phyloP scores from a whole-genome alignment of 140 eudicot genomes.

The Stevia rebaudiana region DNA sequence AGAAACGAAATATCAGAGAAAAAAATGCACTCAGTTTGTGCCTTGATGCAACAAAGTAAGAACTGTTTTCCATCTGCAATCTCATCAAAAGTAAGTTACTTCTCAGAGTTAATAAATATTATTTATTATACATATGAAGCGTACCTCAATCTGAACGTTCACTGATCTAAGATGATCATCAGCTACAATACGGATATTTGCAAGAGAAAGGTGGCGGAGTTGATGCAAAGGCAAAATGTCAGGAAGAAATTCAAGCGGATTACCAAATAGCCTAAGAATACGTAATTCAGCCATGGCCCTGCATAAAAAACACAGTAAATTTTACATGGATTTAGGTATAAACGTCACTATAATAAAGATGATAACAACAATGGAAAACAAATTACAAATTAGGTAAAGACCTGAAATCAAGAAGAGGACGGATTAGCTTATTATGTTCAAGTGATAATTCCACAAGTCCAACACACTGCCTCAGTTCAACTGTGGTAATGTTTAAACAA shows the following conservation, averaged over 20 bases:
- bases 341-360: not conserved
- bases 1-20: constrained; percentile 93
- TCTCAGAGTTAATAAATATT: constrained; percentile 5
- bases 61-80: constrained; percentile 86
- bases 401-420: constrained; percentile 99
- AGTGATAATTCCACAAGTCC: constrained; percentile 90
- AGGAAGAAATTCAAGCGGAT: constrained; percentile 98
- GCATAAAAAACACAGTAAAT: constrained; percentile 27
- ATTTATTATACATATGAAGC: too few relatives aligned
- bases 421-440: constrained; percentile 97
- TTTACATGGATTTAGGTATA: not conserved
- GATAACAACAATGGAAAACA: constrained; percentile 12
- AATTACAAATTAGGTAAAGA: constrained; percentile 18
- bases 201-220: constrained; percentile 96
- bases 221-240: constrained; percentile 84
- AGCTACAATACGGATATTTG: constrained; percentile 86
- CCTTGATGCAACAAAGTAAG: constrained; percentile 94
- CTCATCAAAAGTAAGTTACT: constrained; percentile 20
- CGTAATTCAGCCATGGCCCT: constrained; percentile 97
- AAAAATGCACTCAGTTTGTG: constrained; percentile 95
- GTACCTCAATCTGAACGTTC: constrained; percentile 94
- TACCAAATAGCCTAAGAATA: constrained; percentile 86
- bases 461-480: constrained; percentile 82
- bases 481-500: constrained; percentile 40
- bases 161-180: constrained; percentile 85